Conservation (phyloP, 1,284 basidiomycete genomes). For the Phenoliferia sp. region DNA sequence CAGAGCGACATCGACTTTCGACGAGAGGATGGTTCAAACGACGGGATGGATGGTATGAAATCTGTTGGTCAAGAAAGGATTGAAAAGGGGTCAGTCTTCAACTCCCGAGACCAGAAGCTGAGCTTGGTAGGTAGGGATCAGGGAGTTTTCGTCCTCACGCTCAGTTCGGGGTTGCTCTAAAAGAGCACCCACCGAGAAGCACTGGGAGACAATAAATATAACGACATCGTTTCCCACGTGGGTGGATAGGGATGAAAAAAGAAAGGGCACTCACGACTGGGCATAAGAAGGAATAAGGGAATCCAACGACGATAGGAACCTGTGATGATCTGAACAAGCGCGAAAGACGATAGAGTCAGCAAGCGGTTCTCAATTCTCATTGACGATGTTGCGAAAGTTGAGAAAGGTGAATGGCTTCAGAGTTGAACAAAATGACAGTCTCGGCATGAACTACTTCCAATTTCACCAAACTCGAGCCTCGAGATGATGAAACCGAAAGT, state of each 20-base stretch:
- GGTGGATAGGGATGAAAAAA: background rate
- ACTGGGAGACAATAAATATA: conserved; percentile 33
- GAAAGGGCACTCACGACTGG: background rate
- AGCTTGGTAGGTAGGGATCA: background rate
- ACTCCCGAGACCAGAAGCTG: background rate
- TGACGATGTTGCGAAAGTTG: background rate
- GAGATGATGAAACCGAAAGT: too few species aligned
- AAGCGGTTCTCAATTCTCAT: background rate
- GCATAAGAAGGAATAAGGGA: background rate
- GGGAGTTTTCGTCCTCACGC: background rate
- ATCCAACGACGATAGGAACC: background rate
- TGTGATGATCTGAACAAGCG: background rate
- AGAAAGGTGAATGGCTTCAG: background rate
- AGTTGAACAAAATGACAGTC: background rate
- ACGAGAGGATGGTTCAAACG: background rate
- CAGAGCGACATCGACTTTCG: background rate
- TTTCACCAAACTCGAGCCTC: too few species aligned
- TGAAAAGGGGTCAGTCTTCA: background rate
- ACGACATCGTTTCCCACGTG: conserved; percentile 20
- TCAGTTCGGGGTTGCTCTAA: background rate
- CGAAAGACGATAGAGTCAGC: background rate
- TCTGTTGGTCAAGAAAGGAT: background rate
- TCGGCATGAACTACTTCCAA: background rate
- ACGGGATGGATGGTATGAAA: background rate
- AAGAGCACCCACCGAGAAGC: background rate